Conservation (phyloP, 176 grass and related monocot species). For the Thinopyrum elongatum region DNA sequence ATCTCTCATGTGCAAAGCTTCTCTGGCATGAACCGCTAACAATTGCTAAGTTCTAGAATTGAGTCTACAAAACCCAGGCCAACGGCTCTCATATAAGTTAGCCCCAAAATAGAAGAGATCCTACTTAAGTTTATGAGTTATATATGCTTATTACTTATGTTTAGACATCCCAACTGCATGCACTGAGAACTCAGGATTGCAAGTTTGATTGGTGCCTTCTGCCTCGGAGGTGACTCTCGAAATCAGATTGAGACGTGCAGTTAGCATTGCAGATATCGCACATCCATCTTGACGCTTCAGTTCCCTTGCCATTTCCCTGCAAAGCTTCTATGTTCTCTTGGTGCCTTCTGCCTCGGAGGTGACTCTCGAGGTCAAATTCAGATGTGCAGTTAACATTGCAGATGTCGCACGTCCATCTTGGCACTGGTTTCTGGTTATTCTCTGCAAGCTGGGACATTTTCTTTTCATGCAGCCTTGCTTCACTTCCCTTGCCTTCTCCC, state of each 20-base stretch:
- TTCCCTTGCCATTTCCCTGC: neutral
- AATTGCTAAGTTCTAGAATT: neutral
- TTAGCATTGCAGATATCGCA: neutral
- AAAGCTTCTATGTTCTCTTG: conserved; percentile 1
- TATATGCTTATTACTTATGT: neutral
- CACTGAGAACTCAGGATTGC: neutral
- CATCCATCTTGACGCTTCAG: neutral
- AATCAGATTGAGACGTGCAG: neutral
- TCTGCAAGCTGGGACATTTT: neutral
- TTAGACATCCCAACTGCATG: neutral
- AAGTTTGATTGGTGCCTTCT: neutral
- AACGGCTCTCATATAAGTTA: neutral
- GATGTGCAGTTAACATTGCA: neutral
- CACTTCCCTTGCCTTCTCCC: no score
- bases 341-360: neutral
- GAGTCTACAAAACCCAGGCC: neutral
- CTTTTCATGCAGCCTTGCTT: neutral
- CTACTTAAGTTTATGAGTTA: neutral
- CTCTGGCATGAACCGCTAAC: neutral
- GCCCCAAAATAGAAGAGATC: conserved; percentile 5
- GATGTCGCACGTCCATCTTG: neutral
- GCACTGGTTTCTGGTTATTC: neutral
- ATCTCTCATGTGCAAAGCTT: neutral
- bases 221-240: neutral
- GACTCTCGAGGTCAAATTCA: neutral